Evolutionary conservation across 768 basidiomycete genomes (phyloP), one percentile per base, ranked within the genome.

Genomic region (Sporobolomyces phaffii): DNA sequence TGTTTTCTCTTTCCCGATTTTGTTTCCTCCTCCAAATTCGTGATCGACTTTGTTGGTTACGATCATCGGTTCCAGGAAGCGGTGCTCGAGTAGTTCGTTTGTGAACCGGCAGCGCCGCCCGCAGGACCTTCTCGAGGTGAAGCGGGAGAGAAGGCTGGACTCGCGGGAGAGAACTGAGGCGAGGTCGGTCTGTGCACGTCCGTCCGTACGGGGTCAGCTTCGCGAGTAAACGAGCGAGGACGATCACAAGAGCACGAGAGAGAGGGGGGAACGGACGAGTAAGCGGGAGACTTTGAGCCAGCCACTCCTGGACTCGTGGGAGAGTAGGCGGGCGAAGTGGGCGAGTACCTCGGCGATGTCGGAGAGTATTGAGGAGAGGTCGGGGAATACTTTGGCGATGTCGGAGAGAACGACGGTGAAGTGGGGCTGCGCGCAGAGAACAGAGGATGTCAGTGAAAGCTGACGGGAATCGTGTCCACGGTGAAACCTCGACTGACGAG

Each of bases 161-260:
- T 38, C 2, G 63, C 56, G 13, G 80, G 60, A 6, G 65, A 68
- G 65, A 75, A 79, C 11, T 87, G 84, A n/a, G 93, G 93, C 5
- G 91, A 93, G 0, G 93, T 91, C 4, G 93, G 93, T 15, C 90
- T 92, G 78, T 92, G 94, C 74, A 53, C n/a, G n/a, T n/a, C n/a
- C n/a, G n/a, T n/a, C n/a, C n/a, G n/a, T n/a, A n/a, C n/a, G n/a
- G n/a, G n/a, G n/a, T n/a, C n/a, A n/a, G n/a, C n/a, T n/a, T n/a
- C n/a, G n/a, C n/a, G n/a, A n/a, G n/a, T n/a, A n/a, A n/a, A n/a
- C n/a, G n/a, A n/a, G n/a, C n/a, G n/a, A n/a, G n/a, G n/a, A n/a
- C n/a, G n/a, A n/a, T n/a, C n/a, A n/a, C n/a, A n/a, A n/a, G n/a
- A n/a, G n/a, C n/a, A n/a, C 41, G 36, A 68, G 57, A 45, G 60